These are phyloP conservation scores for Suillus paluster DNA, from an alignment of 768 basidiomycete species.

Conservation along the genomic window DNA sequence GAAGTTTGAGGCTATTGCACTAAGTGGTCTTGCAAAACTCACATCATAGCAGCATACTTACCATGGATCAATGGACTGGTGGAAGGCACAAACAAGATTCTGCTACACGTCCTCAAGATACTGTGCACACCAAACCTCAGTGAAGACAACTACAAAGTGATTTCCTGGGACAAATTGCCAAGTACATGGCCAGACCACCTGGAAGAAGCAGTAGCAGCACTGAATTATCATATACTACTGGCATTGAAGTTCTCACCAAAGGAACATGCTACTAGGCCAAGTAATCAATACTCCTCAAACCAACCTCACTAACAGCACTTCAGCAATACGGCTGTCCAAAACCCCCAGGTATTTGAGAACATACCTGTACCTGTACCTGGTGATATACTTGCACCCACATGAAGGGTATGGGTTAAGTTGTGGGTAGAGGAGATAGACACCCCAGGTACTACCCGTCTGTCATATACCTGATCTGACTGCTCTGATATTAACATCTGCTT, in stretches of 20 bases:
- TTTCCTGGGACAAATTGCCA: conserved; percentile 26
- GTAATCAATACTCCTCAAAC: conserved; percentile 11
- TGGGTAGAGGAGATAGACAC: too few relatives aligned
- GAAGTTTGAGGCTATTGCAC: conserved; percentile 35
- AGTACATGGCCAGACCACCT: conserved; percentile 38
- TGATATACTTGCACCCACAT: too few relatives aligned
- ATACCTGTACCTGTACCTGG: too few relatives aligned
- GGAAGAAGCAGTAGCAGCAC: conserved; percentile 11
- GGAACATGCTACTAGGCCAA: conserved; percentile 13
- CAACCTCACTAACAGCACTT: background rate
- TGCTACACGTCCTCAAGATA: conserved; percentile 30
- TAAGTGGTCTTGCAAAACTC: conserved; percentile 18
- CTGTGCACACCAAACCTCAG: conserved; percentile 40
- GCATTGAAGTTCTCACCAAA: conserved; percentile 15
- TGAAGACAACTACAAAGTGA: conserved; percentile 24
- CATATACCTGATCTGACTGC: too few relatives aligned
- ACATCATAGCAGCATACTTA: conserved; percentile 36
- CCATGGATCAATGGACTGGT: conserved; percentile 47
- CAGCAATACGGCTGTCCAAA: background rate
- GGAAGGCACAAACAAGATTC: conserved; percentile 37
- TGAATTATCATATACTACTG: conserved; percentile 21
- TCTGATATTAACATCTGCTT: too few relatives aligned
- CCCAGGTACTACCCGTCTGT: too few relatives aligned
- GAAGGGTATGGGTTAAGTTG: too few relatives aligned
- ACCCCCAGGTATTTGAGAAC: too few relatives aligned